A percentile compares a stretch with the other conserved stretches of the same genome.
Conservation (phyloP, 495 filamentous ascomycete species). For the Daldinia childiae region DNA sequence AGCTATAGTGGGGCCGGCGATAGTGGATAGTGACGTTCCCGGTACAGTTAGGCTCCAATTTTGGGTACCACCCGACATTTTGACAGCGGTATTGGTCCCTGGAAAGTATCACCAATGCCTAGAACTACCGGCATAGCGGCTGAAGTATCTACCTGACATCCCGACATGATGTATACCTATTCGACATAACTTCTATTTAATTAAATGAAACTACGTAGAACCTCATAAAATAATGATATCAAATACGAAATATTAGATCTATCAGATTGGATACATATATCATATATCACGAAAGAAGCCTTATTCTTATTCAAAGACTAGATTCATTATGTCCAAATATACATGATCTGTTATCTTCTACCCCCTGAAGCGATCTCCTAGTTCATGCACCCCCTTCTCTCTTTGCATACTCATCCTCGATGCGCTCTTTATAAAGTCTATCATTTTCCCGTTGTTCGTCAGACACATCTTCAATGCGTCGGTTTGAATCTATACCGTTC, state of each 20-base stretch:
- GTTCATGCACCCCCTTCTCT: constrained; percentile 71
- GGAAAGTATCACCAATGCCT: not conserved
- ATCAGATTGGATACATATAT: too few relatives aligned
- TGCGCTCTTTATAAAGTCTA: constrained; percentile 72
- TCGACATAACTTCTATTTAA: not conserved
- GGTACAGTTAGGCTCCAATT: constrained; percentile 26
- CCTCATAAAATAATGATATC: too few relatives aligned
- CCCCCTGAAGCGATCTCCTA: not conserved
- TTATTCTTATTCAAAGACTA: not conserved
- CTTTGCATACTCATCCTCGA: constrained; percentile 84
- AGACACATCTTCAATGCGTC: constrained; percentile 38
- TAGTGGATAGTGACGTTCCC: constrained; percentile 28
- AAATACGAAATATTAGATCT: too few relatives aligned
- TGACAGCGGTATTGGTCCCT: constrained; percentile 4
- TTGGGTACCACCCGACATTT: constrained; percentile 1
- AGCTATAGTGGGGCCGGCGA: constrained; percentile 37
- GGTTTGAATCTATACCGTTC: constrained; percentile 9
- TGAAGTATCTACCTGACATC: not conserved
- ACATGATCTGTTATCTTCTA: not conserved
- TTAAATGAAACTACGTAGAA: too few relatives aligned
- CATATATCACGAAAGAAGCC: too few relatives aligned
- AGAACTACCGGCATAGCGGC: not conserved
- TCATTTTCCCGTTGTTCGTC: constrained; percentile 60
- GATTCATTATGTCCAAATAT: not conserved
- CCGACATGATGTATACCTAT: not conserved